These are phyloP conservation scores for Verticillium dahliae DNA, from an alignment of 2,329 filamentous ascomycete species.

Conservation along the genomic window DNA sequence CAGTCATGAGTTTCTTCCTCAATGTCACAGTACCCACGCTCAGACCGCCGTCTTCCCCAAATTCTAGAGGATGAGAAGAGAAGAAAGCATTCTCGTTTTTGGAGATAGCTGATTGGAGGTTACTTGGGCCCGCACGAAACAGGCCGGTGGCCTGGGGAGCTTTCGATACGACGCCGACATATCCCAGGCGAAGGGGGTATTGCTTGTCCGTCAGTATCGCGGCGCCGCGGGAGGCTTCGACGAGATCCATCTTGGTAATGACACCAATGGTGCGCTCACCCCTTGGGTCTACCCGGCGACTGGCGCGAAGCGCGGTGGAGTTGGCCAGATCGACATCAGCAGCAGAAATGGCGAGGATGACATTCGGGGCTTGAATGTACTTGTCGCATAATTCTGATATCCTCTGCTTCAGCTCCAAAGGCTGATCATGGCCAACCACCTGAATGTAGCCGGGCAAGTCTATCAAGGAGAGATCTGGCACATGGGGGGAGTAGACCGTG, in stretches of 20 bases:
- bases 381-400: constrained; percentile 96
- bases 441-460: constrained; percentile 98
- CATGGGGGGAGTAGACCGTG: constrained; percentile 89
- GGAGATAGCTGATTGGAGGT: constrained; percentile 72
- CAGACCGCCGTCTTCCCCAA: constrained; percentile 65
- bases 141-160: constrained; percentile 64
- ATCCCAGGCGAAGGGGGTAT: constrained; percentile 90
- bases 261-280: constrained; percentile 96
- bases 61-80: constrained; percentile 72
- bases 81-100: constrained; percentile 90
- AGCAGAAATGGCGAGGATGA: constrained; percentile 94
- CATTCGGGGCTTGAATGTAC: constrained; percentile 93
- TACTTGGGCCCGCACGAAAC: constrained; percentile 76
- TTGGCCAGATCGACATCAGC: constrained; percentile 97
- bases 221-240: constrained; percentile 73
- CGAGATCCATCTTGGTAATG: constrained; percentile 98
- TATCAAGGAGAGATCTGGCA: constrained; percentile 91
- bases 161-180: constrained; percentile 89
- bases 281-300: constrained; percentile 83
- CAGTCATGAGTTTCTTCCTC: constrained; percentile 93
- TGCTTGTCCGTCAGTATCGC: constrained; percentile 81
- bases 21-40: constrained; percentile 79
- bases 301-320: constrained; percentile 85
- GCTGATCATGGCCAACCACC: constrained; percentile 85
- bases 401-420: constrained; percentile 85